phyloP scores from a whole-genome alignment of 345 rosid genomes.

The Arabidopsis suecica region DNA sequence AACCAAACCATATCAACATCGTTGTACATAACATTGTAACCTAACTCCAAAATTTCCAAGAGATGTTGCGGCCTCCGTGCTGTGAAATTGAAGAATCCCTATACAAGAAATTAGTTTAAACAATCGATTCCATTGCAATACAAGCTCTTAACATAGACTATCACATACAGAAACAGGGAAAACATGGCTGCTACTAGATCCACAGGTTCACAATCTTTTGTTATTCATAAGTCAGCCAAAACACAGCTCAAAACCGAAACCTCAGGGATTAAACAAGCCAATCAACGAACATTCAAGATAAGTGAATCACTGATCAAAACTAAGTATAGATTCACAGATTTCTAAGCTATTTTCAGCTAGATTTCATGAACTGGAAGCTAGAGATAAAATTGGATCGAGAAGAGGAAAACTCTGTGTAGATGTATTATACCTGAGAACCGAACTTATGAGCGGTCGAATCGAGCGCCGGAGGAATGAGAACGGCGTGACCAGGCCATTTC shows the following conservation, averaged over 20 bases:
- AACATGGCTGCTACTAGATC: not conserved
- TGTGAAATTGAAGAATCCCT: conserved; percentile 98
- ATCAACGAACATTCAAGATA: not conserved
- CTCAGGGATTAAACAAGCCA: not conserved
- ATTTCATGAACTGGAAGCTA: not conserved
- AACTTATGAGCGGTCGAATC: conserved; percentile 87
- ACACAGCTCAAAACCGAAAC: conserved; percentile 23
- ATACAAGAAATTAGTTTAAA: not conserved
- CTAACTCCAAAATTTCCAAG: conserved; percentile 81
- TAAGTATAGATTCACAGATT: not conserved
- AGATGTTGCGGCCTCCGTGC: conserved; percentile 85
- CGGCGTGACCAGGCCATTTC: conserved; percentile 96
- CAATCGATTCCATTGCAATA: not conserved
- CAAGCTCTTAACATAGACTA: not conserved
- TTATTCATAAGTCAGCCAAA: conserved; percentile 13
- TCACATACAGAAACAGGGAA: not conserved
- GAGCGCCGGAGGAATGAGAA: conserved; percentile 69
- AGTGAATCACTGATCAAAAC: not conserved
- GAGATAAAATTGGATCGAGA: not conserved
- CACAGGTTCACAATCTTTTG: not conserved
- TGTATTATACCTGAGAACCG: conserved; percentile 72
- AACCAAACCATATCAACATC: conserved; percentile 99
- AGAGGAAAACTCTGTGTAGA: not conserved
- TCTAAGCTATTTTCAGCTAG: not conserved
- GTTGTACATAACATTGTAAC: conserved; percentile 95